A percentile compares a stretch with the other conserved stretches of the same genome.
Evolutionary conservation across 2,329 filamentous ascomycete genomes (phyloP).

Genomic region (Grosmannia clavigera): DNA sequence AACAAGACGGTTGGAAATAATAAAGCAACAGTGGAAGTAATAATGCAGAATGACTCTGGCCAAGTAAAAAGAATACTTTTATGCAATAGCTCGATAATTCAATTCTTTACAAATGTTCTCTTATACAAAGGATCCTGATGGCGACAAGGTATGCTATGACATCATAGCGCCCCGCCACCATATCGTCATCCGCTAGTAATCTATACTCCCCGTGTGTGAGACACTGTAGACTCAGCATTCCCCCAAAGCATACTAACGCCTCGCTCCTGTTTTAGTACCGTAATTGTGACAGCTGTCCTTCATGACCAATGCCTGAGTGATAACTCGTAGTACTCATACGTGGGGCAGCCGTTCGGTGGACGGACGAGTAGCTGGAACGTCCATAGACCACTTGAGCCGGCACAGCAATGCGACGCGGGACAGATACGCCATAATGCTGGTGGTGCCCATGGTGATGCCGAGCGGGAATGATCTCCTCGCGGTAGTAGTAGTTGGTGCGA

Average conservation of each 20-base stretch:
- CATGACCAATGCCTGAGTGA: no score
- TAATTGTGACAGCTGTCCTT: slow-evolving; percentile 8
- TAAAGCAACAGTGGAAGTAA: neutral
- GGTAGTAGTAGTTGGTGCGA: slow-evolving; percentile 39
- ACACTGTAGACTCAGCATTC: neutral
- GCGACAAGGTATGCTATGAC: neutral
- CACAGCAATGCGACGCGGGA: neutral
- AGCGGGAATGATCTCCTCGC: slow-evolving; percentile 36
- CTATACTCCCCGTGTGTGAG: neutral
- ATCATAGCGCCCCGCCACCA: neutral
- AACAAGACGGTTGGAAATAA: neutral
- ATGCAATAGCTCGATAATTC: no score
- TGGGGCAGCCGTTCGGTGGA: slow-evolving; percentile 23
- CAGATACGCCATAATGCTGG: slow-evolving; percentile 18
- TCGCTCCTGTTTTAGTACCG: neutral
- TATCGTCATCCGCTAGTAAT: neutral
- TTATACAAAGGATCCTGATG: neutral
- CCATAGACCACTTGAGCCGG: slow-evolving; percentile 1
- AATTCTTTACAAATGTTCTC: no score
- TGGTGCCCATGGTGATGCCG: slow-evolving; percentile 13
- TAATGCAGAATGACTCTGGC: neutral
- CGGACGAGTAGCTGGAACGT: slow-evolving; percentile 8
- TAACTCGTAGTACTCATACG: slow-evolving; percentile 10
- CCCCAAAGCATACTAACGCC: neutral
- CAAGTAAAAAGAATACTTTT: no score